These are phyloP conservation scores for Talaromyces sp. DNA, from an alignment of 2,329 filamentous ascomycete species.

Conservation along the genomic window DNA sequence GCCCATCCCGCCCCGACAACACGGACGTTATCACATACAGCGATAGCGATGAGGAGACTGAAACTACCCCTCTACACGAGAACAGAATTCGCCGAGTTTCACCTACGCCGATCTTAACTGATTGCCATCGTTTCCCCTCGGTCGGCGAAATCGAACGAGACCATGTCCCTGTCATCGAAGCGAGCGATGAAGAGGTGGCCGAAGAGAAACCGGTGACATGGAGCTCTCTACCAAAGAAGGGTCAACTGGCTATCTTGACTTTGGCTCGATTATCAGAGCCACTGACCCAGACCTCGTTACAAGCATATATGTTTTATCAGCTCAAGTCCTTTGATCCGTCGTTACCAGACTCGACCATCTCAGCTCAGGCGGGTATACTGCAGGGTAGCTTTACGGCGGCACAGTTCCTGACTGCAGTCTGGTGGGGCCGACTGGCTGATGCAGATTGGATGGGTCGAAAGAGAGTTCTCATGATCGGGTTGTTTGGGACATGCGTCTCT, in stretches of 20 bases:
- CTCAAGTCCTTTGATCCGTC: conserved; percentile 73
- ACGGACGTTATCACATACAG: conserved; percentile 4
- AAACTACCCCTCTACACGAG: conserved; percentile 22
- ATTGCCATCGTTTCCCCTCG: conserved; percentile 17
- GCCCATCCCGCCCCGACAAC: conserved; percentile 10
- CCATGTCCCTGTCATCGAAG: conserved; percentile 17
- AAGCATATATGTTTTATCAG: conserved; percentile 86
- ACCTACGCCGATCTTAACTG: conserved; percentile 18
- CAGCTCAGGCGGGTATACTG: conserved; percentile 75
- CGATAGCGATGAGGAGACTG: conserved; percentile 21
- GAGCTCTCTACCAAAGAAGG: conserved; percentile 73
- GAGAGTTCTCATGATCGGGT: conserved; percentile 73
- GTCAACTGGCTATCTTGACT: conserved; percentile 76
- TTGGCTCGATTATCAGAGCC: conserved; percentile 80
- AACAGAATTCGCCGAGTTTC: conserved; percentile 3
- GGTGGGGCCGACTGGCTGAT: conserved; percentile 75
- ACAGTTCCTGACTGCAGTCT: conserved; percentile 79
- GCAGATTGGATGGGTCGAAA: conserved; percentile 72
- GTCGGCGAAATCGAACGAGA: conserved; percentile 18
- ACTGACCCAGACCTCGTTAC: conserved; percentile 74
- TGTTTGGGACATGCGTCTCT: conserved; percentile 69
- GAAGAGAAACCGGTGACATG: conserved; percentile 62
- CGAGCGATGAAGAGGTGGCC: conserved; percentile 7
- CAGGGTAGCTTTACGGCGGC: conserved; percentile 78
- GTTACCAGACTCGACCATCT: conserved; percentile 65